Evolutionary conservation across 2,329 filamentous ascomycete species (phyloP).

Genomic region (Trichoderma sp.): DNA sequence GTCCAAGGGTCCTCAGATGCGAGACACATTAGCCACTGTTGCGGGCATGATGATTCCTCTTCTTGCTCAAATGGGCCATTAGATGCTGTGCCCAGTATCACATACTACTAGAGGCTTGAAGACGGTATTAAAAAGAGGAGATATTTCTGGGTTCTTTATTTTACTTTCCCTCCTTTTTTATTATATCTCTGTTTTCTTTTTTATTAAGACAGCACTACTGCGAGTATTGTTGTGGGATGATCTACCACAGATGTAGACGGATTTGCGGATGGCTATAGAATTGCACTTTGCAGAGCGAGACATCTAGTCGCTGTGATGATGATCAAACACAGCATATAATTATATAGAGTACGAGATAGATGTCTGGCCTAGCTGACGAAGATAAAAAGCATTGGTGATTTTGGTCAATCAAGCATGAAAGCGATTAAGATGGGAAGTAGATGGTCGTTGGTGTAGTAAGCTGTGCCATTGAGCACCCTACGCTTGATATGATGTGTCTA

Average conservation of each 20-base stretch:
- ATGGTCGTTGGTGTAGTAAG: background rate
- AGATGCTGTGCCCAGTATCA: conserved; percentile 29
- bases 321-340: background rate
- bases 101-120: background rate
- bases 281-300: background rate
- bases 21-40: conserved; percentile 68
- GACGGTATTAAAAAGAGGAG: background rate
- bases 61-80: conserved; percentile 74
- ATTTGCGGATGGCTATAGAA: background rate
- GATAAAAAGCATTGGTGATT: background rate
- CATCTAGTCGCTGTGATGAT: background rate
- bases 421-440: background rate
- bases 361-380: background rate
- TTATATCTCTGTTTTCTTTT: background rate
- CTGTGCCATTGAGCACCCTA: background rate
- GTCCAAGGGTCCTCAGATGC: conserved; percentile 56
- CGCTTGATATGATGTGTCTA: background rate
- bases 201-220: background rate
- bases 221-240: background rate
- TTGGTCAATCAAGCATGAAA: background rate
- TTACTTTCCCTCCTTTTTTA: background rate
- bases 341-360: conserved; percentile 8
- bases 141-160: background rate
- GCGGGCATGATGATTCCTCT: conserved; percentile 76
- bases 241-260: conserved; percentile 4